These are phyloP conservation scores for Chrysosporium keratinophilum DNA, from an alignment of 2,329 filamentous ascomycete species.

Conservation along the genomic window DNA sequence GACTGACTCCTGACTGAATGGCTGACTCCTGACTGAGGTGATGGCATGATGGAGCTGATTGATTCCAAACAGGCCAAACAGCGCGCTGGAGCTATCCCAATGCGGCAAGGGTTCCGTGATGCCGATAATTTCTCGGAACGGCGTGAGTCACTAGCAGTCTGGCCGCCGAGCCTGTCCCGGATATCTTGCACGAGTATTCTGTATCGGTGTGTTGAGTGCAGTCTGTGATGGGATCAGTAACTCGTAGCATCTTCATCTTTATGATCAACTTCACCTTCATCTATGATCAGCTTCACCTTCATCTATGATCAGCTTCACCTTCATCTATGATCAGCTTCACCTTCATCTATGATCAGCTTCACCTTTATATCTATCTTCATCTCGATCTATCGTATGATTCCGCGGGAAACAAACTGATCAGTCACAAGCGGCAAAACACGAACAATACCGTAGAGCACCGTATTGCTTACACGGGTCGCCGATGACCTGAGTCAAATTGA, in stretches of 20 bases:
- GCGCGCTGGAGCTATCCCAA: background rate
- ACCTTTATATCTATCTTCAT: no score
- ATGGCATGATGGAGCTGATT: no score
- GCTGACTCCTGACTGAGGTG: no score
- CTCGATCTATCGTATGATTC: background rate
- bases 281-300: no score
- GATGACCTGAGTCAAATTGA: background rate
- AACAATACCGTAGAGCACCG: background rate
- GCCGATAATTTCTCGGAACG: constrained; percentile 12
- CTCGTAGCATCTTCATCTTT: no score
- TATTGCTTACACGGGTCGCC: background rate
- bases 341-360: no score
- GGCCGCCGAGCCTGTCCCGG: constrained; percentile 4
- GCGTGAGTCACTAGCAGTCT: constrained; percentile 1
- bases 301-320: no score
- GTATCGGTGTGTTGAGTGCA: background rate
- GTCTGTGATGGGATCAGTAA: no score
- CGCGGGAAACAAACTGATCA: background rate
- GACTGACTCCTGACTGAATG: no score
- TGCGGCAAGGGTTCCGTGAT: background rate
- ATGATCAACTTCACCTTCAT: no score
- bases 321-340: no score
- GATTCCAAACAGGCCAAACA: background rate
- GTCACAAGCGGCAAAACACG: background rate
- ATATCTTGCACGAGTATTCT: background rate